Conservation (phyloP, 805 yeast genomes). For the Candida vartiovaarae region DNA sequence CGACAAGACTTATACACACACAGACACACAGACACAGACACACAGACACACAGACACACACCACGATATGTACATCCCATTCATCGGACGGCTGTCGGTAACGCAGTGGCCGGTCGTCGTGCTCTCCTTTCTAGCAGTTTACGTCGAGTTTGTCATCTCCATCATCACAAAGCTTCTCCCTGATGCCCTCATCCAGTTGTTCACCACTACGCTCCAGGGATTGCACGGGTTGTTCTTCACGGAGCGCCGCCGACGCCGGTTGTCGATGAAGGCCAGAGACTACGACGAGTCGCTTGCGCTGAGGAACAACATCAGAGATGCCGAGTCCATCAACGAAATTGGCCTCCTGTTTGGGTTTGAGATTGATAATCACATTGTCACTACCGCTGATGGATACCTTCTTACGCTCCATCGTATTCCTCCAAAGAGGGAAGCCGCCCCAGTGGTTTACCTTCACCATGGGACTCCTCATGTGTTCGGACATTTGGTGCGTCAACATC, state of each 20-base stretch:
- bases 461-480: constrained; percentile 88
- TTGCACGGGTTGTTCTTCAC: constrained; percentile 15
- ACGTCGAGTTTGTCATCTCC: constrained; percentile 42
- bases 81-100: constrained; percentile 39
- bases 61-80: constrained; percentile 22
- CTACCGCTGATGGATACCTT: constrained; percentile 70
- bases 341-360: constrained; percentile 61
- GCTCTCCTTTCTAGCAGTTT: constrained; percentile 38
- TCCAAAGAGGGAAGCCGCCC: constrained; percentile 27
- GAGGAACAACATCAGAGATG: constrained; percentile 34
- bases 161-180: constrained; percentile 42
- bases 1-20: not conserved
- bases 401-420: constrained; percentile 69
- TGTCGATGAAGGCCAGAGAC: not conserved
- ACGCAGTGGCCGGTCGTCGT: constrained; percentile 44
- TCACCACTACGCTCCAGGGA: constrained; percentile 25
- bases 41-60: not conserved
- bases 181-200: constrained; percentile 28
- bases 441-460: constrained; percentile 80
- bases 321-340: constrained; percentile 55
- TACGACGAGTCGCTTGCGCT: constrained; percentile 4
- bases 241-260: constrained; percentile 1
- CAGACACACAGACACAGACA: not conserved
- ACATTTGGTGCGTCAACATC: constrained; percentile 59
- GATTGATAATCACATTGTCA: constrained; percentile 69